Evolutionary conservation across 2,329 filamentous ascomycete genomes (phyloP).

Genomic region (Neonectria ditissima): DNA sequence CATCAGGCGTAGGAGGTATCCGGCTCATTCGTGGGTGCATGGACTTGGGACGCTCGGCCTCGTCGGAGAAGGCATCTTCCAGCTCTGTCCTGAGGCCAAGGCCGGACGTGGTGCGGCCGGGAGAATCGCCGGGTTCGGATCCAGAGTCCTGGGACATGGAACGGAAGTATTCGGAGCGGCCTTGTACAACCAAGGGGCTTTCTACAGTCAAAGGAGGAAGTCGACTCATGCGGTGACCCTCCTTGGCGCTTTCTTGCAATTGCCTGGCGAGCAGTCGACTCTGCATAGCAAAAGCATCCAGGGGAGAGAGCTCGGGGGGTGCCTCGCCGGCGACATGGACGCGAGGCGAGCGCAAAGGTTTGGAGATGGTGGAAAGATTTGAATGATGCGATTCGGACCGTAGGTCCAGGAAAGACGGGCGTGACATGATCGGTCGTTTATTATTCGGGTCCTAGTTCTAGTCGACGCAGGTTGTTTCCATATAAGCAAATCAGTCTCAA

Average conservation of each 20-base stretch:
- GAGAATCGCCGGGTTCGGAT: constrained; percentile 55
- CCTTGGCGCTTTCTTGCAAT: constrained; percentile 81
- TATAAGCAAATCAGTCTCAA: constrained; percentile 21
- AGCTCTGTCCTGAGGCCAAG: constrained; percentile 66
- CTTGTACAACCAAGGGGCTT: constrained; percentile 80
- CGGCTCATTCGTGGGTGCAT: constrained; percentile 81
- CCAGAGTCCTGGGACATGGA: constrained; percentile 74
- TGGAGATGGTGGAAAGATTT: constrained; percentile 57
- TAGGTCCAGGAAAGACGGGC: constrained; percentile 70
- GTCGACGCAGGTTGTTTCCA: constrained; percentile 31
- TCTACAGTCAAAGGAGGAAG: constrained; percentile 85
- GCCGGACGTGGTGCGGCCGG: constrained; percentile 43
- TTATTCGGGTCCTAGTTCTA: constrained; percentile 25
- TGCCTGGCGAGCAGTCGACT: constrained; percentile 88
- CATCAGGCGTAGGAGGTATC: constrained; percentile 64
- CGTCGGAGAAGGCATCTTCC: constrained; percentile 64
- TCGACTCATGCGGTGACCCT: constrained; percentile 84
- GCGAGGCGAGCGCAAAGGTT: constrained; percentile 77
- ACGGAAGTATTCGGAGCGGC: constrained; percentile 84
- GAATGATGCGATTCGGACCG: constrained; percentile 68
- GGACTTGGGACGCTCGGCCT: constrained; percentile 72
- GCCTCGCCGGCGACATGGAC: constrained; percentile 82
- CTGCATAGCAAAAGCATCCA: constrained; percentile 95
- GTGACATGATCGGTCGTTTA: constrained; percentile 59
- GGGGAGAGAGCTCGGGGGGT: constrained; percentile 89